Base-by-base conservation (phyloP, 495 filamentous ascomycete genomes). In the Daldinia caldariorum region DNA sequence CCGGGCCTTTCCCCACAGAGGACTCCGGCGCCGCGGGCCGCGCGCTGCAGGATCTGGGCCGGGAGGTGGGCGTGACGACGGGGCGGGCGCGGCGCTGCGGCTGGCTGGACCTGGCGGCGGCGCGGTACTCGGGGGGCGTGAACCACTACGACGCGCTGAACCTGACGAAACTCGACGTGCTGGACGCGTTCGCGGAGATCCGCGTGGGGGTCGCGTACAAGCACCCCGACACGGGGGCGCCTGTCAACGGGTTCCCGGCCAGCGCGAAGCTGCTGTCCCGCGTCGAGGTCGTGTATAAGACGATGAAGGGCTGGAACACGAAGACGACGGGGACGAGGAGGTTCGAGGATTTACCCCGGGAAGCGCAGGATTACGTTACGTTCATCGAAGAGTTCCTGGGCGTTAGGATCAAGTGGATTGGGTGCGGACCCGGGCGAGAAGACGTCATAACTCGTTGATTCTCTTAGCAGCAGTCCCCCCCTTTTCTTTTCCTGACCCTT, bases 31-130 rank as follows among this genome's bases (percentile, higher is more conserved):
- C 83, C 59, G 68, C 54, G 12, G 77, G 80, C 47, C 71, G 35
- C 13, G 81, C 82, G 57, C 79, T 86, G 6, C 83, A 86, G 66
- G 66, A 82, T 26, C 79, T 85, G 35, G 70, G 73, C 0, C 43
- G 51, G 68, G 78, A 64, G 80, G 89, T 89, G 77, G 93, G 93
- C 65, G 91, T 91, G 37, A 97, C 90, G 47, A 97, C 94, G 22
- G 94, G 94, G 63, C 88, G 94, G 58, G 87, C 82, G 70, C 89
- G 94, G 20, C 87, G 94, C 50, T 97, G 94, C 76, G 94, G 94
- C 31, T 97, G 92, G 93, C 85, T 97, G 41, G 93, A 97, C 75
- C 85, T 97, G 6, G 90, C 94, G n/a, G 83, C 95, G n/a, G 78
- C 92, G 62, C 90, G 92, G 71, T 93, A 94, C 83, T 92, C 87